Conservation (phyloP, 768 basidiomycete species). For the Lactarius trivialis region DNA sequence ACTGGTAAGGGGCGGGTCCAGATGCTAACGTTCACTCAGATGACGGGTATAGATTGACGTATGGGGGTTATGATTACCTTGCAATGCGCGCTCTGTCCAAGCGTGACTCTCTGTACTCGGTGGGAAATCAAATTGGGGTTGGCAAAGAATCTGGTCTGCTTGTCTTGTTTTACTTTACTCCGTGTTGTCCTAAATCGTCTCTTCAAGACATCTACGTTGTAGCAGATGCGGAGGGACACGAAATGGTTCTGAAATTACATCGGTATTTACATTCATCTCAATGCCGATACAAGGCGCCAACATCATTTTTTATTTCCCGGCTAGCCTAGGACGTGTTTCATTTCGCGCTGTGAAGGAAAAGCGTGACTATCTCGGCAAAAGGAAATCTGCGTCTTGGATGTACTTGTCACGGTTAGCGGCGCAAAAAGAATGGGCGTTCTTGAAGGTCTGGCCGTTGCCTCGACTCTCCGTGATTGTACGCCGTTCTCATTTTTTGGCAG, state of each 20-base stretch:
- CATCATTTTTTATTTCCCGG: neutral
- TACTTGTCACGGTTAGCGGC: conserved; percentile 96
- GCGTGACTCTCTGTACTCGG: conserved; percentile 79
- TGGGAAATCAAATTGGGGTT: conserved; percentile 97
- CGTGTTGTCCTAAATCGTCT: neutral
- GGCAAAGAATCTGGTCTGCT: conserved; percentile 90
- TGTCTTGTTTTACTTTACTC: neutral
- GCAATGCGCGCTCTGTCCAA: conserved; percentile 92
- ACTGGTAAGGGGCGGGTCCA: neutral
- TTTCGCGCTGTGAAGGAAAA: conserved; percentile 97
- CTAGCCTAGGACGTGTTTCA: conserved; percentile 90
- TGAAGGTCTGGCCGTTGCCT: conserved; percentile 61
- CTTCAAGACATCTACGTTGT: conserved; percentile 80
- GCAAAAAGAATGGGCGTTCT: conserved; percentile 97
- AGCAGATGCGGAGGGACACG: conserved; percentile 73
- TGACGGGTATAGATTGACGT: conserved; percentile 94
- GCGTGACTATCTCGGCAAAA: conserved; percentile 91
- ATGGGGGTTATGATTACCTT: conserved; percentile 97
- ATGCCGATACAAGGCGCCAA: neutral
- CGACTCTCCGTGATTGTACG: neutral
- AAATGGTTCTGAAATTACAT: conserved; percentile 91
- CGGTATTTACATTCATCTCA: conserved; percentile 43
- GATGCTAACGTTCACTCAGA: conserved; percentile 43
- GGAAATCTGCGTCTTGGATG: conserved; percentile 98
- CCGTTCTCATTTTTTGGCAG: conserved; percentile 35